Conservation (phyloP, 495 filamentous ascomycete genomes). For the Choiromyces venosus region DNA sequence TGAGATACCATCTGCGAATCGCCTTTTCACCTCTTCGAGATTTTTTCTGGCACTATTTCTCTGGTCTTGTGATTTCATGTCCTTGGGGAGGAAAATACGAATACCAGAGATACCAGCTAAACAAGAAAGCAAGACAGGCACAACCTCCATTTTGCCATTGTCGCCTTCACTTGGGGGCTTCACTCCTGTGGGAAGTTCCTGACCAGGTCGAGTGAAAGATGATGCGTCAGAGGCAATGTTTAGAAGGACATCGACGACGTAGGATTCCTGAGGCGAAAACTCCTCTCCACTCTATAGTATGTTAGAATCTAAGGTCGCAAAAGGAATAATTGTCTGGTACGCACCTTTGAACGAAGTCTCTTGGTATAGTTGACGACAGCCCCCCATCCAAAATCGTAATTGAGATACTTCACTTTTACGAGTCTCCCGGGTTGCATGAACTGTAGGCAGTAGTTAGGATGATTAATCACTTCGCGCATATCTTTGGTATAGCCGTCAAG, state of each 20-base stretch:
- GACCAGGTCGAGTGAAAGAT: slow-evolving; percentile 53
- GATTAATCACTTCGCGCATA: slow-evolving; percentile 79
- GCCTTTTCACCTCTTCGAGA: slow-evolving; percentile 66
- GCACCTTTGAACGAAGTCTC: slow-evolving; percentile 45
- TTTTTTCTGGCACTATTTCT: slow-evolving; percentile 60
- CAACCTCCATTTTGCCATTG: slow-evolving; percentile 68
- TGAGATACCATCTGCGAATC: slow-evolving; percentile 90
- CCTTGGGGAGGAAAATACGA: slow-evolving; percentile 70
- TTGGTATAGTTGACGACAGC: slow-evolving; percentile 65
- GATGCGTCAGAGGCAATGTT: slow-evolving; percentile 58
- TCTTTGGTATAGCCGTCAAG: slow-evolving; percentile 75
- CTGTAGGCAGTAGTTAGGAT: slow-evolving; percentile 73
- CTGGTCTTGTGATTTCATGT: slow-evolving; percentile 58
- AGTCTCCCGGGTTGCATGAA: slow-evolving; percentile 78
- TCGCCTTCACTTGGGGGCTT: slow-evolving; percentile 61
- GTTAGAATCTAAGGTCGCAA: slow-evolving; percentile 43
- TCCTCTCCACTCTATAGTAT: slow-evolving; percentile 60
- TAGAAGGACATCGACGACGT: slow-evolving; percentile 75
- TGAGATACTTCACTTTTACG: slow-evolving; percentile 71
- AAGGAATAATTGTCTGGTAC: neutral
- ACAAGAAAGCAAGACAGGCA: slow-evolving; percentile 79
- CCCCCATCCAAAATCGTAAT: slow-evolving; percentile 88
- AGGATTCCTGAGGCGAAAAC: slow-evolving; percentile 63
- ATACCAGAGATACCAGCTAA: slow-evolving; percentile 71
- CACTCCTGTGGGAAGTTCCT: slow-evolving; percentile 60